phyloP scores from a whole-genome alignment of 169 alveolate species.

The Plasmodium coatneyi region DNA sequence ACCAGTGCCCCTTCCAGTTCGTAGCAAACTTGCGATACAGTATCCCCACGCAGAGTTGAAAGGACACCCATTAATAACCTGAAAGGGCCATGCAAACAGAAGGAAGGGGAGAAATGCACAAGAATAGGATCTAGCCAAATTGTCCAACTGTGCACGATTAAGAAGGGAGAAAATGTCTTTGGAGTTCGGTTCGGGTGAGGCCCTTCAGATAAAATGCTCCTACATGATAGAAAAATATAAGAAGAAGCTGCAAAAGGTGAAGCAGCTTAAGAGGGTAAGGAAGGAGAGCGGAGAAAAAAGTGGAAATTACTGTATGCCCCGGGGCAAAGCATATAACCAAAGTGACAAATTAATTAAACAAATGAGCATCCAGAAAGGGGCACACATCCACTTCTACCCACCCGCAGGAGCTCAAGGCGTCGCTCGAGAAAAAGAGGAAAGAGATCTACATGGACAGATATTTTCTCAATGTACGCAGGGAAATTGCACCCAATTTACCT shows the following conservation, averaged over 20 bases:
- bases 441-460: conserved; percentile 50
- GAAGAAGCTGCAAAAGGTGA: conserved; percentile 51
- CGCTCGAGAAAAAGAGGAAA: conserved; percentile 41
- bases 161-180: conserved; percentile 26
- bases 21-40: background rate
- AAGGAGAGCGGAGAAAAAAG: background rate
- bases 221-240: conserved; percentile 69
- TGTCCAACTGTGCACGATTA: background rate
- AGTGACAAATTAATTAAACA: background rate
- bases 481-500: background rate
- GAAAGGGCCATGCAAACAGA: background rate
- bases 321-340: background rate
- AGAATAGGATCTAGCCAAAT: background rate
- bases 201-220: conserved; percentile 69
- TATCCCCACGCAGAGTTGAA: background rate
- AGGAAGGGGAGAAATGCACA: background rate
- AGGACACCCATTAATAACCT: background rate
- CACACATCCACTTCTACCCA: background rate
- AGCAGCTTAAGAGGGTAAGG: conserved; percentile 50
- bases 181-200: background rate
- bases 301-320: background rate
- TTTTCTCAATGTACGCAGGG: conserved; percentile 21
- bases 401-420: conserved; percentile 26
- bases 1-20: background rate
- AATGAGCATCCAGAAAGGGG: background rate